A percentile compares a stretch with the other conserved stretches of the same genome.
Evolutionary conservation across 805 yeast species (phyloP).

Genomic region (Kregervanrija delftensis): DNA sequence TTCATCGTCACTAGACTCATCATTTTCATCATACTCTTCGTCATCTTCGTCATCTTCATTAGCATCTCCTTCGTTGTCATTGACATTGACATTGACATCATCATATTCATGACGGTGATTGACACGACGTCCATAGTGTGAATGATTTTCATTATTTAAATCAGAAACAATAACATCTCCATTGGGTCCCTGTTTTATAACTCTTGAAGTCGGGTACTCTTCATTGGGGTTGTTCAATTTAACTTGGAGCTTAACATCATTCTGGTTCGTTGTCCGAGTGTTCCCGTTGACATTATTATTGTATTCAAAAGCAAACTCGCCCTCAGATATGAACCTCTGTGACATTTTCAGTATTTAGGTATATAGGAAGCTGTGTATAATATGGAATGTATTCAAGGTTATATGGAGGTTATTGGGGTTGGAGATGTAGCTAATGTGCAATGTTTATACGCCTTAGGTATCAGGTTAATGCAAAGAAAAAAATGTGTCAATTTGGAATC

Average conservation of each 20-base stretch:
- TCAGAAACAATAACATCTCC: conserved; percentile 74
- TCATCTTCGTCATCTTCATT: conserved; percentile 5
- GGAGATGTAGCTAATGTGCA: no score
- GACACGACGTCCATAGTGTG: neutral
- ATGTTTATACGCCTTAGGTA: no score
- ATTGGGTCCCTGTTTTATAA: conserved; percentile 57
- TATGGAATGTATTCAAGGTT: no score
- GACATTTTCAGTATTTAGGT: no score
- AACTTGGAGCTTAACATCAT: conserved; percentile 28
- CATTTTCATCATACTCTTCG: conserved; percentile 7
- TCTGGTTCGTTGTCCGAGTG: neutral
- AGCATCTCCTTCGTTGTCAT: conserved; percentile 12
- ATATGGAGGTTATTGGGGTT: no score
- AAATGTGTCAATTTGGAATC: no score
- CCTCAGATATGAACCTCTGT: conserved; percentile 4
- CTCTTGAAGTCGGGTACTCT: conserved; percentile 67
- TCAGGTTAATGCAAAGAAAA: no score
- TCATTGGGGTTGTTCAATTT: conserved; percentile 47
- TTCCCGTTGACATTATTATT: neutral
- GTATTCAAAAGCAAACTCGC: conserved; percentile 20
- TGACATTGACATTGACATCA: conserved; percentile 6
- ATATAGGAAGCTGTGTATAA: conserved; percentile 8
- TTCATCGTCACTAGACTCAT: conserved; percentile 10
- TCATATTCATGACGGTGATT: conserved; percentile 6
- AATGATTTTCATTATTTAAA: conserved; percentile 20